These are phyloP conservation scores for Colletotrichum horii DNA, from an alignment of 2,329 filamentous ascomycete genomes.

Conservation along the genomic window DNA sequence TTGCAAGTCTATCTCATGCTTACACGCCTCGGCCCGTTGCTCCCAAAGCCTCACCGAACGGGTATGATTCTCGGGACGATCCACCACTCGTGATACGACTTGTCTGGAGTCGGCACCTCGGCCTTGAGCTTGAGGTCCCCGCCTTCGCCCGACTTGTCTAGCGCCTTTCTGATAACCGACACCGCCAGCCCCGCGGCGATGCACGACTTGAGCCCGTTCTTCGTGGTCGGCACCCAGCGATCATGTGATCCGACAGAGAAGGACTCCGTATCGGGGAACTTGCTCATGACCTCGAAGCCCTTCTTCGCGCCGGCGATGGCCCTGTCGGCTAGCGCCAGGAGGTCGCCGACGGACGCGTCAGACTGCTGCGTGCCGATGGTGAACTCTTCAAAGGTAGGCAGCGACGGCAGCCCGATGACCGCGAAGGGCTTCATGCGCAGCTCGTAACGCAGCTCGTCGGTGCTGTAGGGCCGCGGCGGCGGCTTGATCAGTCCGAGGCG, in stretches of 20 bases:
- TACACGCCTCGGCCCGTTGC: not conserved
- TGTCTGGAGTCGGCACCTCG: slow-evolving; percentile 57
- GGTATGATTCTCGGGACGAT: slow-evolving; percentile 58
- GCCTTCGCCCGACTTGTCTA: slow-evolving; percentile 39
- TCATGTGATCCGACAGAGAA: slow-evolving; percentile 64
- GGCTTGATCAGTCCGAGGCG: slow-evolving; percentile 61
- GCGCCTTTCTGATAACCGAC: slow-evolving; percentile 61
- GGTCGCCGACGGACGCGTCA: slow-evolving; percentile 38
- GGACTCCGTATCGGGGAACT: slow-evolving; percentile 54
- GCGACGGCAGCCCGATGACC: slow-evolving; percentile 68
- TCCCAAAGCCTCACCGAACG: not conserved
- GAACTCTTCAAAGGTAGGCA: slow-evolving; percentile 70
- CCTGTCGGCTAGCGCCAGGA: slow-evolving; percentile 52
- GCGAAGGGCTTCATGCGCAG: slow-evolving; percentile 87
- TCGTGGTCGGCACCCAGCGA: slow-evolving; percentile 65
- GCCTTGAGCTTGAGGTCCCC: slow-evolving; percentile 46
- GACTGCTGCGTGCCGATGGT: slow-evolving; percentile 44
- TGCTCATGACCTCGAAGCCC: slow-evolving; percentile 61
- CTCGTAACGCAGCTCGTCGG: slow-evolving; percentile 74
- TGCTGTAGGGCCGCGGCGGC: slow-evolving; percentile 67
- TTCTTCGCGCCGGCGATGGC: slow-evolving; percentile 55
- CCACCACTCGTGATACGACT: slow-evolving; percentile 70
- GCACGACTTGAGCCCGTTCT: slow-evolving; percentile 69
- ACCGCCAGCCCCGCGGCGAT: slow-evolving; percentile 73
- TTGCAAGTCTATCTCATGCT: not conserved